Base-by-base conservation (phyloP, 2,329 filamentous ascomycete species). In the Colletotrichum coccodes region DNA sequence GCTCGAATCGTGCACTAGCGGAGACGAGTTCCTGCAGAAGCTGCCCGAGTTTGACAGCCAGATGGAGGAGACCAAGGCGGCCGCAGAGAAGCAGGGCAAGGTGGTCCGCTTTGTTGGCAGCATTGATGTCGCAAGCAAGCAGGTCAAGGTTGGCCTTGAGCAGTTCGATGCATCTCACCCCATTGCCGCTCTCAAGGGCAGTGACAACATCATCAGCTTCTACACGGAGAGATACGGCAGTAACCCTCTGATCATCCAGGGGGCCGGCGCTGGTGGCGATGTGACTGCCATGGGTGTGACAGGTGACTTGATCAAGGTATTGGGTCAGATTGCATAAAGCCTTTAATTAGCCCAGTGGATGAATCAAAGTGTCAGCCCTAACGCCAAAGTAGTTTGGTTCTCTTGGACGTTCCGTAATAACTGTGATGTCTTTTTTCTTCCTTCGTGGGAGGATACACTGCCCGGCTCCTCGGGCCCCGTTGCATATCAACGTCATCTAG, bases 151-250 rank as follows among this genome's bases (percentile, higher is more conserved):
- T 66, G 95, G 96, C 3, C 83, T 99, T 72, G 92, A 98, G 86
- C 93, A 92, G 82, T 95, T 94, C 74, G 94, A 97, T 73, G 90
- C 89, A 74, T 93, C 92, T 70, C 94, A 97, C 77, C 93, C 96
- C 14, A 98, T 99, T 82, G 96, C 96, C 16, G 92, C 93, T 54
- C 86, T 99, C 66, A 97, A 97, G 87, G 96, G 96, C 40, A 98
- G 95, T 80, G 96, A 98, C 79, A 99, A 99, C 85, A 97, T 99
- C 79, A 97, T 99, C 78, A 97, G 92, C 85, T 98, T 99, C 86
- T 97, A 98, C 83, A 99, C 96, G 6, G 92, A 97, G 86, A 89
- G 96, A 75, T 99, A 99, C 78, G 94, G 94, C 67, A 88, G 86
- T 78, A 97, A 95, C 81, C 95, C 96, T 49, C 85, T 99, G 71